Evolutionary conservation across 176 grass and related monocot species (phyloP).

Genomic region (Aegilops tauschii): DNA sequence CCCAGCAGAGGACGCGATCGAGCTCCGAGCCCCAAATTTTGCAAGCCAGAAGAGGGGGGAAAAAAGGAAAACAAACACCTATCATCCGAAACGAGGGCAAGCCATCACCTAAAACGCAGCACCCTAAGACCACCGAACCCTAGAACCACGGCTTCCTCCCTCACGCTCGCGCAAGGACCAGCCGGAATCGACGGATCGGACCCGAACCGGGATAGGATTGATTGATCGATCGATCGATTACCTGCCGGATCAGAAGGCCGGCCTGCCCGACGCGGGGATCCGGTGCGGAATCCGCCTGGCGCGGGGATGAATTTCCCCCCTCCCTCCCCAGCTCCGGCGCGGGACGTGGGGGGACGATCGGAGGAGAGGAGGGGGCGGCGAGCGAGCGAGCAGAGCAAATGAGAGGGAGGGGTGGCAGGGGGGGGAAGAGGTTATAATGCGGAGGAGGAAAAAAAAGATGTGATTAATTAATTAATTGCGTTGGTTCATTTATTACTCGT

Average conservation of each 20-base stretch:
- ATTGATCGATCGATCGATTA: neutral
- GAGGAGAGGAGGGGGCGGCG: neutral
- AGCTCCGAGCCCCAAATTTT: neutral
- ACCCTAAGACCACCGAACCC: neutral
- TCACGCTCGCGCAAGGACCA: neutral
- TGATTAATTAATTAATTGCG: neutral
- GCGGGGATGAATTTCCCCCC: neutral
- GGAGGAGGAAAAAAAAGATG: neutral
- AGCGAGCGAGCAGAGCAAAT: constrained; percentile 5
- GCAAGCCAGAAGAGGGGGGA: neutral
- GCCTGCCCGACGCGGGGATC: neutral
- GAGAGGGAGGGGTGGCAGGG: neutral
- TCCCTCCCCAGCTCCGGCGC: constrained; percentile 19
- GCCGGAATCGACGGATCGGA: constrained; percentile 28
- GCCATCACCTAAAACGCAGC: neutral
- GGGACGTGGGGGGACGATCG: constrained; percentile 10
- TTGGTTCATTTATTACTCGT: neutral
- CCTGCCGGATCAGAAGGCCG: neutral
- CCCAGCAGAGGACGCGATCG: neutral
- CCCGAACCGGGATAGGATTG: neutral
- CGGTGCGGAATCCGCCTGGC: neutral
- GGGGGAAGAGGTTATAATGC: neutral
- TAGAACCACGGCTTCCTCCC: neutral
- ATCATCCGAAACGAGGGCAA: neutral
- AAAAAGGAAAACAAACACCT: neutral